Base-by-base conservation (phyloP, 495 filamentous ascomycete species). In the Neurospora sp. region DNA sequence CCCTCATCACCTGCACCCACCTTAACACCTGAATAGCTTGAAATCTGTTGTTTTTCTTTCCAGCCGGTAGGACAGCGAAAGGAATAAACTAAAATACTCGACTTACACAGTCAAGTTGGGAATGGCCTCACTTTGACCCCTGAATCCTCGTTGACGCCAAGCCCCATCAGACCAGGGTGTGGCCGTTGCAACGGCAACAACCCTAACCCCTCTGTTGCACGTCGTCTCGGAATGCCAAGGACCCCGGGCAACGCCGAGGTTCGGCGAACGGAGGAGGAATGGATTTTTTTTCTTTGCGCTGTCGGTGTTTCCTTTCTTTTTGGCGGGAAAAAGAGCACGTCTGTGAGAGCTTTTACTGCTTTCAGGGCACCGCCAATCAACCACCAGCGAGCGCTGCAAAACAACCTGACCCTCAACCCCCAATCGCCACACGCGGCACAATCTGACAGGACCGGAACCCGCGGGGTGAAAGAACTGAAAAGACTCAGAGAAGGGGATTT, bases 1-100 rank as follows among this genome's bases (percentile, higher is more conserved):
- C 38, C 71, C 2, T 75, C 69, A 14, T 12, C 70, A 16, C 76
- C 75, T 10, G 72, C 72, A 4, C 76, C 76, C 16, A 72, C 73
- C n/a, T 73, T 74, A 2, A 79, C 75, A 18, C 74, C 78, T 38
- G 39, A 14, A 41, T 41, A 41, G 39, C 39, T n/a, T 44, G 2
- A n/a, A 2, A 18, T 44, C 16, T n/a, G 3, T n/a, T 44, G 14
- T 2, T 2, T 44, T 44, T n/a, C 41, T 44, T n/a, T n/a, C 16
- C n/a, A 9, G n/a, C 9, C 10, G n/a, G 44, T 48, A 9, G 11
- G 44, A 48, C 44, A 23, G n/a, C 9, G 44, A n/a, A 48, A 48
- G 44, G 44, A 1, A 20, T 11, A 20, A 48, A 20, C 8, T n/a
- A 3, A n/a, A 20, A 8, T 48, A 4, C n/a, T n/a, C n/a, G n/a